Base-by-base conservation (phyloP, 352 stramenopile genomes). In the Pythium diclinum region DNA sequence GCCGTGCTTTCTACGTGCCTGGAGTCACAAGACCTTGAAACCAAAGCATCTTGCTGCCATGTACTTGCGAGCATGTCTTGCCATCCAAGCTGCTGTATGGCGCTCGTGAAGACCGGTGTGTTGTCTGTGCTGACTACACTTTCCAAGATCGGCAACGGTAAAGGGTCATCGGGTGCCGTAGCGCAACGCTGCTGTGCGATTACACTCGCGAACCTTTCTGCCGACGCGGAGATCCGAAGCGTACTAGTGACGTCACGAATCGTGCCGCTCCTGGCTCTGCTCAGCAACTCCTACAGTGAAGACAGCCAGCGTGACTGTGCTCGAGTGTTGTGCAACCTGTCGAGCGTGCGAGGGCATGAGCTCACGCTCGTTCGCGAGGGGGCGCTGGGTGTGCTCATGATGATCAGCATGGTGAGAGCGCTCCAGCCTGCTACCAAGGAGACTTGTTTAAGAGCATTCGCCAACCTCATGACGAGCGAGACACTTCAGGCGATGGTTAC, bases 241-340 rank as follows among this genome's bases (percentile, higher is more conserved):
- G 72, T 81, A 0, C 69, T 92, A 7, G 68, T 85, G 0, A 76
- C 63, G 30, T 75, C 84, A 0, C 71, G 76, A 3, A 83, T 76
- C 28, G 77, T 92, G 0, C 59, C 69, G 1, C 76, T 91, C 6
- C 69, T 92, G 14, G 64, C 80, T 1, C 59, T 81, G 1, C 68
- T 91, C 5, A 93, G 83, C 63, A 89, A 93, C 47, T 91, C 82
- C 11, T 92, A 93, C 72, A 94, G 85, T 44, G 85, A 92, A 73
- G 81, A 91, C 21, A 89, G 72, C 30, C 85, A 94, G 59, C 75
- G 81, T 6, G 83, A 94, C 32, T 92, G 83, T 44, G 81, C 82
- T 1, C 83, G 82, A 51, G 76, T 91, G 3, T 48, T 94, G 5
- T 91, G 80, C 62, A 91, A 92, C 32, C 65, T 94, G 14, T 91